Conservation (phyloP, 2,329 filamentous ascomycete genomes). For the Trichoderma harzianum region DNA sequence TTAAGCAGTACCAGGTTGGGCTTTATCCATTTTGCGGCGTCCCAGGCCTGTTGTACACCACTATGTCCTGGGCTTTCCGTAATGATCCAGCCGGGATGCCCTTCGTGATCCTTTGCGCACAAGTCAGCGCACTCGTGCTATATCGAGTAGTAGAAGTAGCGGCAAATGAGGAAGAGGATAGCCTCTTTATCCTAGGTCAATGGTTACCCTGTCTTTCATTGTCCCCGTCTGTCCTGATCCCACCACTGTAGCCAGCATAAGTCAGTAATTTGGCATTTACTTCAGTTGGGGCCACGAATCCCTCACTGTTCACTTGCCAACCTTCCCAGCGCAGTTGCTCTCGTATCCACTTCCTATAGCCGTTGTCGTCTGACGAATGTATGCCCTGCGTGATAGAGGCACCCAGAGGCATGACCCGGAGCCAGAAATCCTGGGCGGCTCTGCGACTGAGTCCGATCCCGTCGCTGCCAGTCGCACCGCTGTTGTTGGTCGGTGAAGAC, state of each 20-base stretch:
- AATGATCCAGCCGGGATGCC: background rate
- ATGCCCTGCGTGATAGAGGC: background rate
- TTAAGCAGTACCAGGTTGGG: background rate
- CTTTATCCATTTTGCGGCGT: background rate
- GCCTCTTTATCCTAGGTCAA: background rate
- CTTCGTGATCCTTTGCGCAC: background rate
- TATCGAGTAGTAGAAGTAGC: background rate
- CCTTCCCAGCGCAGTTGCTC: background rate
- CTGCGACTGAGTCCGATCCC: background rate
- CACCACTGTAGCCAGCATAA: background rate
- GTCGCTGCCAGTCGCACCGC: background rate
- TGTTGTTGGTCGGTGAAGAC: background rate
- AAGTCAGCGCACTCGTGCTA: background rate
- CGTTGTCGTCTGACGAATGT: background rate
- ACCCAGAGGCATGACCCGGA: background rate
- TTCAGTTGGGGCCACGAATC: background rate
- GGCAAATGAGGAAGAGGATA: background rate
- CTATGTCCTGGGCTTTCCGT: background rate
- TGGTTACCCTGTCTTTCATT: background rate
- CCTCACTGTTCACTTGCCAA: background rate
- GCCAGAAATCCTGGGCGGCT: background rate
- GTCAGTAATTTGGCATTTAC: background rate
- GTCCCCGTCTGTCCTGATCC: background rate
- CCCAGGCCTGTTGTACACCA: background rate
- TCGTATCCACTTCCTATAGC: background rate